These are phyloP conservation scores for Pseudogymnoascus sp. DNA, from an alignment of 2,329 filamentous ascomycete species.

Conservation along the genomic window DNA sequence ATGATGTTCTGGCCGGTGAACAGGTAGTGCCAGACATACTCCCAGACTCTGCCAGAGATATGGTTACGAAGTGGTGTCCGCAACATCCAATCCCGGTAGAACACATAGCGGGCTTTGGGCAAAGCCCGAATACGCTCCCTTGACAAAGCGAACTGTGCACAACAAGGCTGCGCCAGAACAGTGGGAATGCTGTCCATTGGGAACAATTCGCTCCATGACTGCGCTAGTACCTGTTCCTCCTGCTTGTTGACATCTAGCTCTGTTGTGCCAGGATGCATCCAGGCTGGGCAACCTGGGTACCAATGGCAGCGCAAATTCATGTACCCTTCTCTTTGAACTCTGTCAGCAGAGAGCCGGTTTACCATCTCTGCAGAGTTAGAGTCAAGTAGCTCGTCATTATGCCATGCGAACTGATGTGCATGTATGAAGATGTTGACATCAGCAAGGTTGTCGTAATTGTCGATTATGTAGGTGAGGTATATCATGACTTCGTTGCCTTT, in stretches of 20 bases:
- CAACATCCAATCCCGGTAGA: conserved; percentile 50
- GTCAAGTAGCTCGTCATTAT: conserved; percentile 21
- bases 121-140: conserved; percentile 40
- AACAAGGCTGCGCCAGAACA: conserved; percentile 48
- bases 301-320: conserved; percentile 52
- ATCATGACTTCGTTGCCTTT: conserved; percentile 23
- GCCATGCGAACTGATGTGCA: conserved; percentile 40
- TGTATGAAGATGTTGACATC: conserved; percentile 27
- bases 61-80: conserved; percentile 44
- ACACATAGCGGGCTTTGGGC: conserved; percentile 44
- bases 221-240: conserved; percentile 37
- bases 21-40: conserved; percentile 52
- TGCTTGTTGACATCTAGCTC: conserved; percentile 34
- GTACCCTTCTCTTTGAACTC: conserved; percentile 44
- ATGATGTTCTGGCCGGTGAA: conserved; percentile 21
- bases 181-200: conserved; percentile 37
- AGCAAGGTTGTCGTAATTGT: conserved; percentile 47
- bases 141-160: conserved; percentile 56
- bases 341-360: conserved; percentile 18
- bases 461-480: conserved; percentile 48
- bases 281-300: conserved; percentile 49
- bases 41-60: conserved; percentile 50
- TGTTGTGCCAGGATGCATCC: conserved; percentile 41
- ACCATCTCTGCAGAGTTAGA: conserved; percentile 19
- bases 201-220: conserved; percentile 40